phyloP scores from a whole-genome alignment of 1,284 basidiomycete genomes.

The Tilletia indica region DNA sequence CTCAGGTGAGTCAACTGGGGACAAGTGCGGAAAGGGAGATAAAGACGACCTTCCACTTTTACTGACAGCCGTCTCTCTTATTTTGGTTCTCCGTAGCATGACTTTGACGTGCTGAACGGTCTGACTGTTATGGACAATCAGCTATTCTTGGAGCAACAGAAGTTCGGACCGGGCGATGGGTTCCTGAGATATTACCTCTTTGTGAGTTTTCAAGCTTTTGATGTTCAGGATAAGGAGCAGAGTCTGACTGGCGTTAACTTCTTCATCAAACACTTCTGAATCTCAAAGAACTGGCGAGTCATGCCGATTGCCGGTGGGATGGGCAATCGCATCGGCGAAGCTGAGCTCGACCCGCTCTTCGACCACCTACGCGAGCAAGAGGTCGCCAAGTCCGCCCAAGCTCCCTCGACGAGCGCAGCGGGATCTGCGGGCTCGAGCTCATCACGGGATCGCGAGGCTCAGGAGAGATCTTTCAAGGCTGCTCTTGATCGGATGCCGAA shows the following conservation, averaged over 20 bases:
- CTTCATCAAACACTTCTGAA: background rate
- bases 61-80: background rate
- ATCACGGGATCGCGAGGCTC: slow-evolving; percentile 23
- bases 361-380: slow-evolving; percentile 14
- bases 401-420: background rate
- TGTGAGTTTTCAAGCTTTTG: slow-evolving; percentile 7
- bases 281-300: slow-evolving; percentile 45
- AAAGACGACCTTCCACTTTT: background rate
- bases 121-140: slow-evolving; percentile 92
- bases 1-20: slow-evolving; percentile 57
- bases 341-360: slow-evolving; percentile 45
- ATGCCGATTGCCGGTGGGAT: slow-evolving; percentile 50
- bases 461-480: slow-evolving; percentile 30
- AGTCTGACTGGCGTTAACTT: background rate
- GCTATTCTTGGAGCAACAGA: slow-evolving; percentile 69
- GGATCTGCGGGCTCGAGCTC: slow-evolving; percentile 1
- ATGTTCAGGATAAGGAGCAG: background rate
- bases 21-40: background rate
- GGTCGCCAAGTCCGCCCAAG: background rate
- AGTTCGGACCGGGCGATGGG: slow-evolving; percentile 90
- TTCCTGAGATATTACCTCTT: slow-evolving; percentile 83
- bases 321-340: slow-evolving; percentile 44
- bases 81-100: slow-evolving; percentile 60
- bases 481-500: slow-evolving; percentile 9
- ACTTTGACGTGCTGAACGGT: slow-evolving; percentile 95